Conservation (phyloP, 331 rosid species). For the Acacia pycnantha region DNA sequence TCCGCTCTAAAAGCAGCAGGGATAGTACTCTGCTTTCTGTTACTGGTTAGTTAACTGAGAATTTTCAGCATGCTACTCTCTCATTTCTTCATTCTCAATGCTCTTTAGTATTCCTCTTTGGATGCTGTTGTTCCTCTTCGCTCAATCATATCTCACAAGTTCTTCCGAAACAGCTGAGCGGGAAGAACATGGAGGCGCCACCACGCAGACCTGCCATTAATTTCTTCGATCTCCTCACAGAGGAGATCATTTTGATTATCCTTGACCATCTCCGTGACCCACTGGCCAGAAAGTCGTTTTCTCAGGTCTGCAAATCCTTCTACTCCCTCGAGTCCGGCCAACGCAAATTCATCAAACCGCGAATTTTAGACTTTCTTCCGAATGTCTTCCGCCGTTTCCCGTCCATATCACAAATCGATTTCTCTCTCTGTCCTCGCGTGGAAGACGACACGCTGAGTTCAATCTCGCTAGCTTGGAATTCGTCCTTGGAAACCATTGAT, state of each 20-base stretch:
- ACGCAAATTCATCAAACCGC: slow-evolving; percentile 57
- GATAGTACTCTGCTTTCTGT: too few species aligned
- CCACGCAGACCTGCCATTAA: not conserved
- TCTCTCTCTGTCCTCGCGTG: slow-evolving; percentile 63
- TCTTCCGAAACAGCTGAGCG: not conserved
- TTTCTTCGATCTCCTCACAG: slow-evolving; percentile 38
- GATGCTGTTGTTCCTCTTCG: not conserved
- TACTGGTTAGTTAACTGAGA: too few species aligned
- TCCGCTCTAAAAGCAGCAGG: too few species aligned
- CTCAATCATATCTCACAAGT: not conserved
- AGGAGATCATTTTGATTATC: slow-evolving; percentile 52
- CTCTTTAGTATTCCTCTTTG: not conserved
- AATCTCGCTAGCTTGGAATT: too few species aligned
- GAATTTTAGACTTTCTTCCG: slow-evolving; percentile 50
- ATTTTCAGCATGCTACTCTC: too few species aligned
- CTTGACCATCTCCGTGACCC: slow-evolving; percentile 56
- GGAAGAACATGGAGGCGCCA: not conserved
- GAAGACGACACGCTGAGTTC: not conserved
- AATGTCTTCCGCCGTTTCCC: slow-evolving; percentile 44
- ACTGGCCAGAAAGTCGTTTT: slow-evolving; percentile 56
- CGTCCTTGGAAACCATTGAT: too few species aligned
- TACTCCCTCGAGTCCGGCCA: slow-evolving; percentile 54
- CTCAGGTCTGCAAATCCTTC: slow-evolving; percentile 58
- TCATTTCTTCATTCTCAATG: not conserved
- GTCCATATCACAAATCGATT: slow-evolving; percentile 43